Evolutionary conservation across 2,329 filamentous ascomycete genomes (phyloP).

Genomic region (Ceratocystis huliohia): DNA sequence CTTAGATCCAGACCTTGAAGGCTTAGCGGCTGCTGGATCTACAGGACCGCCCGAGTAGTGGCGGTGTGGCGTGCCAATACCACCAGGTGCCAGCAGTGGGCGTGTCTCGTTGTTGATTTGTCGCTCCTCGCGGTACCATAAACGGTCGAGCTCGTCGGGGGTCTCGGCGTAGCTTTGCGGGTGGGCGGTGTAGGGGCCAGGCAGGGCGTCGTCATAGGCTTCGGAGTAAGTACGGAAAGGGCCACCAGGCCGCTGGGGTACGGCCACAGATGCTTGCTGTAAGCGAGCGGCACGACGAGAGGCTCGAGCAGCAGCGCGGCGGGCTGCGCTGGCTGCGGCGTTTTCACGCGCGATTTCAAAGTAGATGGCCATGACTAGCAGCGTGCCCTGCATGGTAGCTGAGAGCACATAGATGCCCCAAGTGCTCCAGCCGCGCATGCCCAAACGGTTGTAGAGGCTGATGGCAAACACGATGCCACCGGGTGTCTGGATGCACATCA

Average conservation of each 20-base stretch:
- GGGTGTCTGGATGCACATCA: conserved; percentile 97
- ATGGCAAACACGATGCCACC: conserved; percentile 81
- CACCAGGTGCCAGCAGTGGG: conserved; percentile 38
- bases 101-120: conserved; percentile 40
- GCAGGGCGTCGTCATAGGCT: conserved; percentile 39
- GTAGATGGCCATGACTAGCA: conserved; percentile 68
- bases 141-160: conserved; percentile 39
- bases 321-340: conserved; percentile 24
- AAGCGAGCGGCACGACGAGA: conserved; percentile 22
- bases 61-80: conserved; percentile 35
- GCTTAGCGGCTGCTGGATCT: neutral
- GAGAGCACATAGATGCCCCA: conserved; percentile 89
- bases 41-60: conserved; percentile 2
- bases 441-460: conserved; percentile 69
- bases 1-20: neutral
- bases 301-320: conserved; percentile 27
- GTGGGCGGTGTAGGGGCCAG: conserved; percentile 40
- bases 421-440: conserved; percentile 78
- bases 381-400: conserved; percentile 66
- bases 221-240: conserved; percentile 37
- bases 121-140: conserved; percentile 39
- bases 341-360: conserved; percentile 44
- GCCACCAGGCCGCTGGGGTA: conserved; percentile 29
- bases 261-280: conserved; percentile 20
- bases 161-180: conserved; percentile 41